Evolutionary conservation across 2,329 filamentous ascomycete species (phyloP).

Genomic region (Aotearoamyces nothofagi): DNA sequence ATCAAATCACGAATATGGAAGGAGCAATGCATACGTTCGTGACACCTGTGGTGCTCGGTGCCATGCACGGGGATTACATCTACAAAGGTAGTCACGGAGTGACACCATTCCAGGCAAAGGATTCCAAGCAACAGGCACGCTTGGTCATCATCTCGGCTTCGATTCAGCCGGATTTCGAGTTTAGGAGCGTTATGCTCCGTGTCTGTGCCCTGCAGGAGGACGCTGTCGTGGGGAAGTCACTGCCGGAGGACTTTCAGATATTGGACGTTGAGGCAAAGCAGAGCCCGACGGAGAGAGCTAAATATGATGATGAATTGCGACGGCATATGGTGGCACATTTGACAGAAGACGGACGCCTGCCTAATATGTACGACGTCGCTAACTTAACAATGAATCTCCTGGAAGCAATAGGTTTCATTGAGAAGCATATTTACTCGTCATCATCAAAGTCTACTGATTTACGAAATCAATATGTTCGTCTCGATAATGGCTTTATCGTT

Average conservation of each 20-base stretch:
- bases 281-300: conserved; percentile 3
- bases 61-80: conserved; percentile 13
- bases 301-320: conserved; percentile 10
- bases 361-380: conserved; percentile 5
- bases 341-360: conserved; percentile 4
- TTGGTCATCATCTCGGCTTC: conserved; percentile 12
- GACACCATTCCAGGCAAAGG: conserved; percentile 4
- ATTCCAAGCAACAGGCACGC: conserved; percentile 5
- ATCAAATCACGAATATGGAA: conserved; percentile 15
- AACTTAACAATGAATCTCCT: conserved; percentile 5
- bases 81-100: conserved; percentile 10
- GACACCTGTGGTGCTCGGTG: conserved; percentile 10
- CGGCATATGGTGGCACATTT: conserved; percentile 12
- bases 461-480: conserved; percentile 2
- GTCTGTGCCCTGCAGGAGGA: conserved; percentile 6
- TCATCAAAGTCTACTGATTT: too few relatives aligned
- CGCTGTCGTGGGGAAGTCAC: conserved; percentile 6
- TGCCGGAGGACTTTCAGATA: conserved; percentile 6
- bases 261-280: conserved; percentile 9
- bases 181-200: conserved; percentile 10
- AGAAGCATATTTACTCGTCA: neutral
- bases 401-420: conserved; percentile 3
- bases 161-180: conserved; percentile 16
- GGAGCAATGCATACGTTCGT: conserved; percentile 14
- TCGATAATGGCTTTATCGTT: conserved; percentile 5